Conservation (phyloP, 1,139 yeast species). For the Starmera stellimalicola region DNA sequence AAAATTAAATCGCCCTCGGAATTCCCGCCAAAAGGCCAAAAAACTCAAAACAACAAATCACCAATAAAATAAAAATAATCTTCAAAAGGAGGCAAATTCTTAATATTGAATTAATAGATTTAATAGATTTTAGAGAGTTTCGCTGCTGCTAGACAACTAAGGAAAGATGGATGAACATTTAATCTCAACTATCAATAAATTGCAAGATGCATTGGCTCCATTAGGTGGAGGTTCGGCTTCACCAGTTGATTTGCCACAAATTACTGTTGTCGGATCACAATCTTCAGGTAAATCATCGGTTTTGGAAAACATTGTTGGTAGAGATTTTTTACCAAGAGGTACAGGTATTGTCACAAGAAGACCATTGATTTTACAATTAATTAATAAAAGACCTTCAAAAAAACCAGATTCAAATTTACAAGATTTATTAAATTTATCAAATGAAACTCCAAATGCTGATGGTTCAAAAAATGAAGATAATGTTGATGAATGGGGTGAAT, state of each 20-base stretch:
- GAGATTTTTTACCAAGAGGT: slow-evolving; percentile 93
- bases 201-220: slow-evolving; percentile 92
- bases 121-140: too few relatives aligned
- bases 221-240: slow-evolving; percentile 80
- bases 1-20: too few relatives aligned
- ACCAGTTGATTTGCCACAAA: slow-evolving; percentile 89
- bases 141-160: background rate
- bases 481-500: slow-evolving; percentile 96
- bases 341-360: slow-evolving; percentile 95
- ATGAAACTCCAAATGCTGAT: slow-evolving; percentile 5
- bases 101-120: too few relatives aligned
- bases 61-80: too few relatives aligned
- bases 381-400: slow-evolving; percentile 47
- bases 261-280: slow-evolving; percentile 94
- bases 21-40: too few relatives aligned
- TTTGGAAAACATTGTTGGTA: slow-evolving; percentile 86
- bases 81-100: too few relatives aligned
- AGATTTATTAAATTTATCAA: slow-evolving; percentile 29
- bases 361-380: slow-evolving; percentile 76
- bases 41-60: too few relatives aligned
- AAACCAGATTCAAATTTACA: slow-evolving; percentile 17
- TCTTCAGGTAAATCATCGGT: slow-evolving; percentile 93
- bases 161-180: slow-evolving; percentile 77
- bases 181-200: slow-evolving; percentile 83
- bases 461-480: slow-evolving; percentile 53